Evolutionary conservation across 2,329 filamentous ascomycete genomes (phyloP), one percentile per base, ranked within the genome.

Genomic region (Pestalotiopsis sp.): DNA sequence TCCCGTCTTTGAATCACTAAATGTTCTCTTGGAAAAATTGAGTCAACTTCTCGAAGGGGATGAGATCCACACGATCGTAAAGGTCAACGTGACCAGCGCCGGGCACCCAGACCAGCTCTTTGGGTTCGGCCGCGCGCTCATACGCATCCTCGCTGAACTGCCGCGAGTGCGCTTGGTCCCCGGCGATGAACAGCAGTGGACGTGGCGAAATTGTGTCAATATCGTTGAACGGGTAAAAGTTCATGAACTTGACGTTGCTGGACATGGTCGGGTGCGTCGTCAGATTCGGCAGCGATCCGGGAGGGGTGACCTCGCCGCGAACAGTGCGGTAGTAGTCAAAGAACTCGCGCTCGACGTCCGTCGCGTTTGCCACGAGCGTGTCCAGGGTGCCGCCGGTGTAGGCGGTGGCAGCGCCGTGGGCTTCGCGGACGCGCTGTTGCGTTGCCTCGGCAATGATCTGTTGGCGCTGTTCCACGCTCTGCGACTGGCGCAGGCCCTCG

Each of bases 11-110:
- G 23, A 23, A 56, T 67, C 11, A 13, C 38, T 17, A 49, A 17
- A 49, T 45, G 13, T 49, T 14, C n/a, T 49, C 56, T 20, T 25
- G 56, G n/a, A 58, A 58, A 31, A 58, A 58, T 17, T 20, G 56
- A 14, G n/a, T 31, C 20, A 58, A 31, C n/a, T 9, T 58, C 12
- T 23, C 56, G n/a, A 58, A 58, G 20, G 56, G 56, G n/a, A 58
- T 58, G 56, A 58, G 56, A 23, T 58, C 56, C 20, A 58, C 56
- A 31, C 56, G 56, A 41, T 62, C 59, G 17, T 62, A 62, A 12
- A 62, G 59, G 36, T 41, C 59, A 4, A 62, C 59, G n/a, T 62
- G 59, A 39, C 27, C 36, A 12, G 27, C 36, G 2, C 36, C 36
- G 3, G 59, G 4, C 17, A 62, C 36, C 31, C 31, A 38, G 27